Base-by-base conservation (phyloP, 306 rosid species). In the Glycine soja region DNA sequence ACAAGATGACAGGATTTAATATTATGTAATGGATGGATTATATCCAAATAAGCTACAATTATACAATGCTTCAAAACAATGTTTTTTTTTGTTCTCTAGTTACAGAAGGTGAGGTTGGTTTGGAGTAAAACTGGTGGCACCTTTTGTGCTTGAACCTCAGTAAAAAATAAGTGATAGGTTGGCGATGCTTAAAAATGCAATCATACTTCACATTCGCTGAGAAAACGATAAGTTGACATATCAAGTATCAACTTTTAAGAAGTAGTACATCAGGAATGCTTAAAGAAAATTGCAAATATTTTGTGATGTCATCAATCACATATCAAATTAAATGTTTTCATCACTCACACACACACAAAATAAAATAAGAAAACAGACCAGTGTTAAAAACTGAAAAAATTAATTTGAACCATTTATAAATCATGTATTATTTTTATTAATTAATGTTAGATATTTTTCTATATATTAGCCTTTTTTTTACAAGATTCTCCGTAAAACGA, bases 181-280 rank as follows among this genome's bases (percentile, higher is more conserved):
- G 76, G 63, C 4, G 12, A 32, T 72, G 30, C 63, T 13, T 52
- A 34, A 34, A 8, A 32, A 68, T 42, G 46, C 46, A 42, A 42
- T 42, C 46, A 42, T 42, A 42, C 9, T 42, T 42, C 46, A 42
- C 46, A 42, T 42, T 42, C 46, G 46, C 46, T 42, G 46, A 42
- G 46, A 76, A 62, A 76, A n/a, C 11, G 72, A 30, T 59, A 61
- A 46, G 48, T 46, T 62, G 72, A 59, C 58, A 75, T 9, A n/a
- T 61, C 71, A 61, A 61, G 34, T 32, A 19, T 30, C 12, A 48
- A 12, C 76, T 13, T 42, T 12, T 62, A 67, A 16, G 47, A 56
- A 67, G 76, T 66, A 61, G 51, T 10, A 46, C 75, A 83, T 67
- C 10, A 40, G 2, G 30, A 24, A 24, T 24, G 30, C 30, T 24